A percentile compares a stretch with the other conserved stretches of the same genome.
Evolutionary conservation across 306 rosid genomes (phyloP).

Genomic region (Carpinus fangiana): DNA sequence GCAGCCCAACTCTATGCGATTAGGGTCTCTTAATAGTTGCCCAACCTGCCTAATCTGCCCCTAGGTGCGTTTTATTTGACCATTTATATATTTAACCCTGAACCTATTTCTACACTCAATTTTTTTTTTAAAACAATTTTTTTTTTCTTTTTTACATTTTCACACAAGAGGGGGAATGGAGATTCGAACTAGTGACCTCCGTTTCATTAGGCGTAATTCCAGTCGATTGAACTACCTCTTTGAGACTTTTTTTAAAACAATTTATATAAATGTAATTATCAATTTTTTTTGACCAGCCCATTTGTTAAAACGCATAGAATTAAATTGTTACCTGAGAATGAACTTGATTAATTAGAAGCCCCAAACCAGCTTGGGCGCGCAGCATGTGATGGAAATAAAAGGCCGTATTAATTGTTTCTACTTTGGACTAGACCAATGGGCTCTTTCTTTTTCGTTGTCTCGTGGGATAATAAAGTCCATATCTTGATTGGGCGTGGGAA

Average conservation of each 20-base stretch:
- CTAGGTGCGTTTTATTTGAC: not conserved
- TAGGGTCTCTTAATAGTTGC: not conserved
- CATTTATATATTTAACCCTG: not conserved
- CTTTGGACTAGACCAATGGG: slow-evolving; percentile 38
- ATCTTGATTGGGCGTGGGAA: not conserved
- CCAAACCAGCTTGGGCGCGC: slow-evolving; percentile 13
- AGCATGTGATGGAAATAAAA: slow-evolving; percentile 35
- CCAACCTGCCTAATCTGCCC: not conserved
- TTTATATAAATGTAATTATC: not conserved
- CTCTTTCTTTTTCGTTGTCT: slow-evolving; percentile 30
- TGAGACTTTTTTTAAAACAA: too few relatives aligned
- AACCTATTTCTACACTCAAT: too few relatives aligned
- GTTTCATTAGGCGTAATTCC: too few relatives aligned
- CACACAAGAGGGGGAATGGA: too few relatives aligned
- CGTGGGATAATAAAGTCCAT: slow-evolving; percentile 25
- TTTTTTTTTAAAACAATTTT: too few relatives aligned
- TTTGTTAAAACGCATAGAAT: not conserved
- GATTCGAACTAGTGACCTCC: too few relatives aligned
- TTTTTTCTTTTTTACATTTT: too few relatives aligned
- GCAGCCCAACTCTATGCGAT: not conserved
- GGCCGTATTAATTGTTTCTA: slow-evolving; percentile 31
- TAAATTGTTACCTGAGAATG: not conserved
- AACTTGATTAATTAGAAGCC: not conserved
- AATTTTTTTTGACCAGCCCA: not conserved
- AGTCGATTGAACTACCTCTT: too few relatives aligned